These are phyloP conservation scores for Stylonectria norvegica DNA, from an alignment of 2,329 filamentous ascomycete genomes.

Conservation along the genomic window DNA sequence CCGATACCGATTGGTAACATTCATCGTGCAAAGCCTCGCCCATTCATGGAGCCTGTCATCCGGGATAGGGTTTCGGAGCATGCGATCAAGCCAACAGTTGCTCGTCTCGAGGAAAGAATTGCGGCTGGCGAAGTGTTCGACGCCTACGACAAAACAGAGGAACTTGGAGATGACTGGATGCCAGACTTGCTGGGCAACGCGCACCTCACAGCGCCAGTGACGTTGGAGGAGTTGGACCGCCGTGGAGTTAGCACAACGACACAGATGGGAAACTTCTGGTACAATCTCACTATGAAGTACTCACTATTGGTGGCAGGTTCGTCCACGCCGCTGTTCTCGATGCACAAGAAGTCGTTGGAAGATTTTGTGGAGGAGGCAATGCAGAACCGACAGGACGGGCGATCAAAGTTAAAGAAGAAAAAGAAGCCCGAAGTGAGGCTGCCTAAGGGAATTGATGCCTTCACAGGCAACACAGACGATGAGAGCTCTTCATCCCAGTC, in stretches of 20 bases:
- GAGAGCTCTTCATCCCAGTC: slow-evolving; percentile 16
- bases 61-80: slow-evolving; percentile 24
- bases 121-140: slow-evolving; percentile 13
- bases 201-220: slow-evolving; percentile 5
- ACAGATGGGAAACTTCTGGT: slow-evolving; percentile 24
- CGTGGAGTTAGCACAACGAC: slow-evolving; percentile 13
- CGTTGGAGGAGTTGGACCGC: slow-evolving; percentile 14
- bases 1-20: too few relatives aligned
- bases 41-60: slow-evolving; percentile 17
- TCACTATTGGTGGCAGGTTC: slow-evolving; percentile 21
- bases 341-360: slow-evolving; percentile 22
- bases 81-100: slow-evolving; percentile 22
- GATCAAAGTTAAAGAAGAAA: slow-evolving; percentile 9
- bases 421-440: slow-evolving; percentile 9
- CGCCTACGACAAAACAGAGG: not conserved
- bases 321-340: slow-evolving; percentile 21
- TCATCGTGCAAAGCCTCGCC: slow-evolving; percentile 6
- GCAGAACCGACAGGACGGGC: slow-evolving; percentile 7
- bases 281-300: slow-evolving; percentile 22
- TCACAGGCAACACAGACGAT: slow-evolving; percentile 18
- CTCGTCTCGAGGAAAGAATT: slow-evolving; percentile 16
- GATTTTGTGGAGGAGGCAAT: slow-evolving; percentile 20
- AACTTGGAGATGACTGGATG: slow-evolving; percentile 13
- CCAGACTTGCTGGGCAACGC: slow-evolving; percentile 14
- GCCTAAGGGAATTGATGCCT: too few relatives aligned